These are phyloP conservation scores for Aspergillus homomorphus DNA, from an alignment of 495 filamentous ascomycete species.

Conservation along the genomic window DNA sequence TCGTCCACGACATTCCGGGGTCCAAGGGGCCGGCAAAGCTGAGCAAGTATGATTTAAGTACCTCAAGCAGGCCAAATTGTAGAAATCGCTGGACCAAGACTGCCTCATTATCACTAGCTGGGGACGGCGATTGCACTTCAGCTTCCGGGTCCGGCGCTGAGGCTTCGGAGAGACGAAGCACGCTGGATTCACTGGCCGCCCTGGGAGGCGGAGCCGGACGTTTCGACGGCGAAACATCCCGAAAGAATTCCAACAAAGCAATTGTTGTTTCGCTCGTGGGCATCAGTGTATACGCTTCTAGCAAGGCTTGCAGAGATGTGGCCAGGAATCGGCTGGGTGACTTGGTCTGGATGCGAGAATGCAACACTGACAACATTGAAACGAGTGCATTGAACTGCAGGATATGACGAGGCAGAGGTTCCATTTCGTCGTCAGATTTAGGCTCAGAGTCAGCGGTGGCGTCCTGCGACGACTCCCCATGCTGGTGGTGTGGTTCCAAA, in stretches of 20 bases:
- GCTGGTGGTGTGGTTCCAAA: neutral
- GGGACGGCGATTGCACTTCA: slow-evolving; percentile 51
- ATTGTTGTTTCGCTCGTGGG: slow-evolving; percentile 63
- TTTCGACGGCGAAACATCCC: slow-evolving; percentile 67
- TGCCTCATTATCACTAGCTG: slow-evolving; percentile 49
- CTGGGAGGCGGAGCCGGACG: slow-evolving; percentile 72
- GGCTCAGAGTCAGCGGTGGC: neutral
- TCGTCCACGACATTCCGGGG: slow-evolving; percentile 69
- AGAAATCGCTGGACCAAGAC: slow-evolving; percentile 65
- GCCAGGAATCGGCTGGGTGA: slow-evolving; percentile 89
- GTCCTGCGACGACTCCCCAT: slow-evolving; percentile 4
- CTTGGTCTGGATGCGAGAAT: slow-evolving; percentile 83
- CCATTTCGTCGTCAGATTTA: slow-evolving; percentile 10
- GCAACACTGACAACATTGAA: slow-evolving; percentile 78
- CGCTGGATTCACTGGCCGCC: slow-evolving; percentile 52
- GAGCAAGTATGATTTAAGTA: slow-evolving; percentile 76
- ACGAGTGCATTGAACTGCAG: slow-evolving; percentile 72
- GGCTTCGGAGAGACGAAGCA: slow-evolving; percentile 39
- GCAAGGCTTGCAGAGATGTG: slow-evolving; percentile 76
- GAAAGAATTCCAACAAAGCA: slow-evolving; percentile 71
- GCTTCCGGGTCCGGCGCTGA: slow-evolving; percentile 81
- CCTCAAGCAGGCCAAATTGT: slow-evolving; percentile 81
- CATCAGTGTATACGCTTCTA: slow-evolving; percentile 61
- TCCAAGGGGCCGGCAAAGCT: slow-evolving; percentile 54
- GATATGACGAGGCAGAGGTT: slow-evolving; percentile 30